phyloP scores from a whole-genome alignment of 2,329 filamentous ascomycete species.

The Calonectria montana region DNA sequence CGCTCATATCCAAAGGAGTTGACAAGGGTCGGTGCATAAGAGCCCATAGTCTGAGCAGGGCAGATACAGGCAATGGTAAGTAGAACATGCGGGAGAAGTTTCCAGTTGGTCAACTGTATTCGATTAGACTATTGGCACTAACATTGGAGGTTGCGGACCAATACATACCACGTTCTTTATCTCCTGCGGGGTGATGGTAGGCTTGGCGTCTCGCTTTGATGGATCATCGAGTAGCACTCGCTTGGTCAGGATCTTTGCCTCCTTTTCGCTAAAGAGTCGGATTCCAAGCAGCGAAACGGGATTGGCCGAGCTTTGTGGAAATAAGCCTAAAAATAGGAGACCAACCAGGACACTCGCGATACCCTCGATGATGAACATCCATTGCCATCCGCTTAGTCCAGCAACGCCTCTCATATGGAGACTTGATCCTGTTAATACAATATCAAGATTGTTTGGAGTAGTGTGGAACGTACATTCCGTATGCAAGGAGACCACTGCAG shows the following conservation, averaged over 20 bases:
- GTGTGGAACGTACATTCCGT: slow-evolving; percentile 43
- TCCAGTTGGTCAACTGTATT: slow-evolving; percentile 51
- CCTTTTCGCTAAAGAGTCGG: slow-evolving; percentile 49
- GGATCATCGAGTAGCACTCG: slow-evolving; percentile 45
- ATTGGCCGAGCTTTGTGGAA: slow-evolving; percentile 37
- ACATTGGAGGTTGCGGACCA: background rate
- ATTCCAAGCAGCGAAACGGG: slow-evolving; percentile 46
- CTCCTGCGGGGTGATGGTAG: slow-evolving; percentile 46
- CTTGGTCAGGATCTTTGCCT: slow-evolving; percentile 47
- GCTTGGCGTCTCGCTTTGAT: slow-evolving; percentile 46
- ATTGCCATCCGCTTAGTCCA: slow-evolving; percentile 40
- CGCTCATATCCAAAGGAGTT: slow-evolving; percentile 49
- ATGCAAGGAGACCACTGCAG: slow-evolving; percentile 44
- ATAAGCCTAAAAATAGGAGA: slow-evolving; percentile 29
- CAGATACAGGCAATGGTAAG: slow-evolving; percentile 33
- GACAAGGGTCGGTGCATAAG: slow-evolving; percentile 42
- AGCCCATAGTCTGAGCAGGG: slow-evolving; percentile 30
- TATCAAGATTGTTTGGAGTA: too few relatives aligned
- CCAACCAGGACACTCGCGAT: slow-evolving; percentile 48
- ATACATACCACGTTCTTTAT: slow-evolving; percentile 47
- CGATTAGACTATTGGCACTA: background rate
- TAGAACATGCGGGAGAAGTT: slow-evolving; percentile 48
- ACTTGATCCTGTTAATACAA: background rate
- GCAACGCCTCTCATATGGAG: slow-evolving; percentile 39
- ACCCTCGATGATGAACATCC: slow-evolving; percentile 46